phyloP scores from a whole-genome alignment of 2,329 filamentous ascomycete genomes.

The Epichloe typhina region DNA sequence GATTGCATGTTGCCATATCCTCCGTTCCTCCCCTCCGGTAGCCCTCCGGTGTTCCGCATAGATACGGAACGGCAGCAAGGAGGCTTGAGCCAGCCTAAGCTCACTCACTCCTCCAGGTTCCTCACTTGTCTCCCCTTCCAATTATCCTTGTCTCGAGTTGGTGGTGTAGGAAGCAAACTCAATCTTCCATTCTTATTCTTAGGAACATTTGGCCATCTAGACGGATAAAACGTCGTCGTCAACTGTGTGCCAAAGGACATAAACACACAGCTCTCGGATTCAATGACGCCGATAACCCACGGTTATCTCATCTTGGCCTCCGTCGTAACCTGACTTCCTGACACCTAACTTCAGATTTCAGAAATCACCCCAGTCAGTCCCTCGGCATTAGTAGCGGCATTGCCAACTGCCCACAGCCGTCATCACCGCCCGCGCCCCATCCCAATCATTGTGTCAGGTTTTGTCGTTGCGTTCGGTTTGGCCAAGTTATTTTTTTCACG shows the following conservation, averaged over 20 bases:
- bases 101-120: neutral
- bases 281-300: constrained; percentile 46
- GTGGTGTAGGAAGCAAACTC: neutral
- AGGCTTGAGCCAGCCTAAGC: neutral
- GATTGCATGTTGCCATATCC: neutral
- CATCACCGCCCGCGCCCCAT: neutral
- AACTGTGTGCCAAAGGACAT: neutral
- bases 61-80: neutral
- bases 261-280: constrained; percentile 3
- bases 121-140: neutral
- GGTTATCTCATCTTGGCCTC: constrained; percentile 44
- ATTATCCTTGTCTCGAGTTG: neutral
- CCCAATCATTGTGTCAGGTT: neutral
- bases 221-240: neutral
- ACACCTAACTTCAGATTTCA: neutral
- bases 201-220: neutral
- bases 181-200: neutral
- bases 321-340: constrained; percentile 33
- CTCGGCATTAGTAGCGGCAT: neutral
- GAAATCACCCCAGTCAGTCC: neutral
- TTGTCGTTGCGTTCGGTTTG: constrained; percentile 4
- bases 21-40: neutral
- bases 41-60: neutral
- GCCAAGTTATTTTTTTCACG: neutral
- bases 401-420: neutral